Evolutionary conservation across 1,284 basidiomycete species (phyloP).

Genomic region (Taiwanofungus camphoratus): DNA sequence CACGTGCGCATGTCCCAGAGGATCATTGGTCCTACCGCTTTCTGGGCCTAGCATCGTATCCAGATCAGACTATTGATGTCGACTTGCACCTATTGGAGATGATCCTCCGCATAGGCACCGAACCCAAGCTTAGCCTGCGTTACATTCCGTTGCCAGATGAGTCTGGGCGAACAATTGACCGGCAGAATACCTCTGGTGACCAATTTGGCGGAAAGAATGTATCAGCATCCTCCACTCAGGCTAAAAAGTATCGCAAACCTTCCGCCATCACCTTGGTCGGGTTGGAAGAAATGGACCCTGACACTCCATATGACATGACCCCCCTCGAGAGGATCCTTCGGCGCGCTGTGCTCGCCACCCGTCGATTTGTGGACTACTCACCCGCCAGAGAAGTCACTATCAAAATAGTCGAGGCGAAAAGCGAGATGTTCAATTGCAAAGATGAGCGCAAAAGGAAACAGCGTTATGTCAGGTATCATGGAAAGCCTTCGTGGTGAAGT

Average conservation of each 20-base stretch:
- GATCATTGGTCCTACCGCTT: constrained; percentile 27
- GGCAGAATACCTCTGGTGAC: too few relatives aligned
- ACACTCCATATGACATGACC: constrained; percentile 8
- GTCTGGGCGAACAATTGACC: too few relatives aligned
- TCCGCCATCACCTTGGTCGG: too few relatives aligned
- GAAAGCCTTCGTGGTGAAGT: background rate
- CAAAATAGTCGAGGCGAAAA: constrained; percentile 10
- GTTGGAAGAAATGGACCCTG: background rate
- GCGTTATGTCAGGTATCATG: background rate
- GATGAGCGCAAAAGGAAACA: background rate
- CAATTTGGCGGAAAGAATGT: too few relatives aligned
- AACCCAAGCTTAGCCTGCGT: constrained; percentile 10
- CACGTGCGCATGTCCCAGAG: background rate
- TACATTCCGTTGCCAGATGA: constrained; percentile 12
- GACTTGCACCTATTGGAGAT: constrained; percentile 12
- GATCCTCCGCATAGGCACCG: constrained; percentile 13
- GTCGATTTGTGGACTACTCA: background rate
- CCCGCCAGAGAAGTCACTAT: constrained; percentile 7
- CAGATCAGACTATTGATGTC: constrained; percentile 2
- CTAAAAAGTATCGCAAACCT: too few relatives aligned
- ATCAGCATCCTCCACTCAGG: too few relatives aligned
- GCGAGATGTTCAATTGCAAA: constrained; percentile 9
- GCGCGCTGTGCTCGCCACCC: constrained; percentile 19
- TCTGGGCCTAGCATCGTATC: constrained; percentile 17
- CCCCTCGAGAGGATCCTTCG: constrained; percentile 26